Evolutionary conservation across 805 yeast species (phyloP), one percentile per base, ranked within the genome.

Genomic region (Candida insectalens): DNA sequence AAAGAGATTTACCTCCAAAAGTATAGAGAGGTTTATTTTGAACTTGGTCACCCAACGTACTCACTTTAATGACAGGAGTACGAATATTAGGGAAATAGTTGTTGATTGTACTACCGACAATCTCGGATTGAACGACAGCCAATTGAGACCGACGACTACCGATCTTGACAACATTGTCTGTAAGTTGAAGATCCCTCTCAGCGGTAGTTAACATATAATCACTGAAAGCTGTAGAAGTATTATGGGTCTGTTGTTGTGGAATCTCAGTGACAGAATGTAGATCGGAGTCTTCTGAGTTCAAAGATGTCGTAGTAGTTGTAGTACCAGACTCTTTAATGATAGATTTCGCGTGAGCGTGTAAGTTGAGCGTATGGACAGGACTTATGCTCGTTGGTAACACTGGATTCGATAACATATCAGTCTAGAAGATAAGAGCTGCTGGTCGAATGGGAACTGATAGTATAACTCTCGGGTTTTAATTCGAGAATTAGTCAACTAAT

Each of bases 1-100:
- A 92, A 17, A 92, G 57, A 0, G 96, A 76, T 55, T 92, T 92
- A 18, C 98, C 98, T 28, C 96, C 97, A 59, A 92, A 92, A 4
- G 95, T 74, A 57, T 89, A 92, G 32, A 92, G 65, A 6, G 98
- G 96, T 52, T 75, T 78, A 50, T 69, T 71, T 51, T 77, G 92
- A 20, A 82, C 78, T 51, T 83, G 81, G 62, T 92, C 98, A 18
- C 97, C 98, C 23, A 92, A 64, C 1, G 98, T 89, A 34, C 79
- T 70, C 25, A 84, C 67, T 3, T 95, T 88, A 9, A 83, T 59
- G 16, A 92, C 78, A 19, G 87, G 77, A 51, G 88, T 80, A n/a
- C 67, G 55, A 34, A 77, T 60, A 19, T 77, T 67, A 9, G 92
- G 87, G 51, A 74, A 80, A 21, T 32, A 38, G 19, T 59, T 53